Evolutionary conservation across 179 eudicot species (phyloP).

Genomic region (Drosera spatulata): DNA sequence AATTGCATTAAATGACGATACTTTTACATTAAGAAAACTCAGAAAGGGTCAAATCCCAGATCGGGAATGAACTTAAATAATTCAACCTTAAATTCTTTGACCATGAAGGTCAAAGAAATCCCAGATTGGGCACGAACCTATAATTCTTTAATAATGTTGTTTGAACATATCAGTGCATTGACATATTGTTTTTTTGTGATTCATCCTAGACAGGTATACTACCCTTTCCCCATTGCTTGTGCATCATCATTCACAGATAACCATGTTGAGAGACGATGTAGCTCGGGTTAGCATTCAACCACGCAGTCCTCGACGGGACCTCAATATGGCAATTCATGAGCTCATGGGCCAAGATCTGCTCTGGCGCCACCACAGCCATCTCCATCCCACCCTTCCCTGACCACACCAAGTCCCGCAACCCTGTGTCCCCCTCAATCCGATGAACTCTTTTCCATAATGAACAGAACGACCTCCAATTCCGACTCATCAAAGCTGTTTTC

Average conservation of each 20-base stretch:
- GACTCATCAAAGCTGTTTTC: conserved; percentile 44
- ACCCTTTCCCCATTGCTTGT: not conserved
- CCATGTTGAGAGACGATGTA: conserved; percentile 74
- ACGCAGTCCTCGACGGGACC: conserved; percentile 89
- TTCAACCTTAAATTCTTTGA: no score
- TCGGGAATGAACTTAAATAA: no score
- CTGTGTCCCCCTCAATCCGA: conserved; percentile 56
- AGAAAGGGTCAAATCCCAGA: no score
- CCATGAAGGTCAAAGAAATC: no score
- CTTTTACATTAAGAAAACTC: no score
- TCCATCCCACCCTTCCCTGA: conserved; percentile 63
- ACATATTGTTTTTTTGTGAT: no score
- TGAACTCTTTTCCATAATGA: no score
- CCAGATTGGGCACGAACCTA: no score
- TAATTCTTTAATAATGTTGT: no score
- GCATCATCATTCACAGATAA: conserved; percentile 29
- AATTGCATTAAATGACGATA: no score
- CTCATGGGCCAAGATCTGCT: conserved; percentile 76
- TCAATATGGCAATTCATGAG: conserved; percentile 98
- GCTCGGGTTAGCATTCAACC: conserved; percentile 91
- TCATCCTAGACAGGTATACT: not conserved
- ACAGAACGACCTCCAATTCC: conserved; percentile 1
- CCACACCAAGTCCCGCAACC: conserved; percentile 72
- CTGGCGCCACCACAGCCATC: conserved; percentile 38
- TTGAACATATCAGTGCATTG: no score